Evolutionary conservation across 257 asterid genomes (phyloP).

Genomic region (Capsicum chinense): DNA sequence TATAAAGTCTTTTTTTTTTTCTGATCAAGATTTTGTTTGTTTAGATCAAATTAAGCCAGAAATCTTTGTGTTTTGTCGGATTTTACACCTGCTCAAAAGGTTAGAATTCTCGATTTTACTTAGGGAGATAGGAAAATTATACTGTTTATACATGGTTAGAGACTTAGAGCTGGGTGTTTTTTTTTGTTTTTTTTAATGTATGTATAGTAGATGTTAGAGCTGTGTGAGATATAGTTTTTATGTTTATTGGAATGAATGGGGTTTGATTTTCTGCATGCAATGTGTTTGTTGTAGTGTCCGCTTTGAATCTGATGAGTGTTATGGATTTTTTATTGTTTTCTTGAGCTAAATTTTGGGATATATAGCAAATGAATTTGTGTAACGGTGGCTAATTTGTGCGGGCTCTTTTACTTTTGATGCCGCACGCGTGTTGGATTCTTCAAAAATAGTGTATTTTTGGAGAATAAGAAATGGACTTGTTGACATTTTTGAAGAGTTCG

Average conservation of each 20-base stretch:
- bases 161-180: too few relatives aligned
- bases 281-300: conserved; percentile 43
- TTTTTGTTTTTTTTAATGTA: background rate
- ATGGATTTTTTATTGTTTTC: conserved; percentile 25
- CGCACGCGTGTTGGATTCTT: too few relatives aligned
- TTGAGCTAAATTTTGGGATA: conserved; percentile 33
- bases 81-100: background rate
- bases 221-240: too few relatives aligned
- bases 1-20: too few relatives aligned
- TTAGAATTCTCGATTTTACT: conserved; percentile 3
- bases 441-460: too few relatives aligned
- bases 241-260: background rate
- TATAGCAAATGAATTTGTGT: conserved; percentile 32
- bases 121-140: background rate
- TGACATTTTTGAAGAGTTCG: too few relatives aligned
- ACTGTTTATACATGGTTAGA: too few relatives aligned
- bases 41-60: too few relatives aligned
- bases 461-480: too few relatives aligned
- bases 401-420: too few relatives aligned
- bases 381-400: conserved; percentile 2
- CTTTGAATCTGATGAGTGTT: conserved; percentile 22
- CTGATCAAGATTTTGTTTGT: too few relatives aligned
- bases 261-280: conserved; percentile 44
- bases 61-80: conserved; percentile 9
- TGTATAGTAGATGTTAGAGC: too few relatives aligned